These are phyloP conservation scores for Buddleja alternifolia DNA, from an alignment of 257 asterid genomes.

Conservation along the genomic window DNA sequence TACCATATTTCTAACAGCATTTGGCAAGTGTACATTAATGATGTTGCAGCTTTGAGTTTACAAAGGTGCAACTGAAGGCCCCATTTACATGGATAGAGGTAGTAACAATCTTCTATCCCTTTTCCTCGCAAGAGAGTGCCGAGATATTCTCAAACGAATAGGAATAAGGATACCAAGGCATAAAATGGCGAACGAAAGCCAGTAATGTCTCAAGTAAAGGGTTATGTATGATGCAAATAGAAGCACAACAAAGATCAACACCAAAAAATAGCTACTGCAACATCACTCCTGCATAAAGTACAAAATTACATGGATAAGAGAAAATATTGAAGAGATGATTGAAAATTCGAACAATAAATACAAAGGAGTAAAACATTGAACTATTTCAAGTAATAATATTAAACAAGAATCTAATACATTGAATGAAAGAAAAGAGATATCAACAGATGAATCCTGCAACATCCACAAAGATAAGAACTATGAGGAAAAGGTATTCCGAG, in stretches of 20 bases:
- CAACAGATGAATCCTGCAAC: neutral
- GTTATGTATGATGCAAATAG: slow-evolving; percentile 59
- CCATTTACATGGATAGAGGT: slow-evolving; percentile 59
- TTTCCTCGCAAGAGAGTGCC: slow-evolving; percentile 65
- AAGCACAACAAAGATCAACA: slow-evolving; percentile 50
- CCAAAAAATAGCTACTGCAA: slow-evolving; percentile 57
- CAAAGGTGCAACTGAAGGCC: slow-evolving; percentile 24
- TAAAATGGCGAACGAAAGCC: slow-evolving; percentile 54
- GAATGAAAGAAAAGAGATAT: neutral
- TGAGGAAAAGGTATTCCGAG: neutral
- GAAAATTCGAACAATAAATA: neutral
- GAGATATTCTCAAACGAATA: slow-evolving; percentile 55
- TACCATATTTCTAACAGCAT: slow-evolving; percentile 32
- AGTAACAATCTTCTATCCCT: slow-evolving; percentile 63
- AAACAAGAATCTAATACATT: neutral
- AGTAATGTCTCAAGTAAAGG: slow-evolving; percentile 57
- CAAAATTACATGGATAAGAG: neutral
- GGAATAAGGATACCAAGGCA: slow-evolving; percentile 59
- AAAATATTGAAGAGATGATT: slow-evolving; percentile 5
- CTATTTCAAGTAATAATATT: neutral
- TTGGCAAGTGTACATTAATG: slow-evolving; percentile 14
- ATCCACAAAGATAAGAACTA: neutral
- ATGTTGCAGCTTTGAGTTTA: slow-evolving; percentile 16
- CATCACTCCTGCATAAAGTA: slow-evolving; percentile 62
- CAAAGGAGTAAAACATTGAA: slow-evolving; percentile 8